phyloP scores from a whole-genome alignment of 2,329 filamentous ascomycete genomes.

The Pseudocercospora vitis region DNA sequence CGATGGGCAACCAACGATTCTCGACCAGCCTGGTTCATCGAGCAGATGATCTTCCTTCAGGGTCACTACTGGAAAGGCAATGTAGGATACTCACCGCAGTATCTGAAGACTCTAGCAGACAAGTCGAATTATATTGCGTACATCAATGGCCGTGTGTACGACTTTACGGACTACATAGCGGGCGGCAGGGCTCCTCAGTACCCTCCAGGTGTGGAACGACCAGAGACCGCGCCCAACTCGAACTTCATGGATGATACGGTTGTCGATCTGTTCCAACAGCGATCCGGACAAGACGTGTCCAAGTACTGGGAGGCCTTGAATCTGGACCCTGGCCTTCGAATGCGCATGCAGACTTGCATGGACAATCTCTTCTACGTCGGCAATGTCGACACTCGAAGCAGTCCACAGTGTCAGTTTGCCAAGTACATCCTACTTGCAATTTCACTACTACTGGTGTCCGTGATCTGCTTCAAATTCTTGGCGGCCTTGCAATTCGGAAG shows the following conservation, averaged over 20 bases:
- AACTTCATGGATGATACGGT: slow-evolving; percentile 81
- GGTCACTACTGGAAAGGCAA: slow-evolving; percentile 80
- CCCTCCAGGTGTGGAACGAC: slow-evolving; percentile 55
- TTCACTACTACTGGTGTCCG: slow-evolving; percentile 72
- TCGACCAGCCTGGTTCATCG: slow-evolving; percentile 86
- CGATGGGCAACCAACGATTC: slow-evolving; percentile 77
- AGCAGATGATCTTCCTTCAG: slow-evolving; percentile 79
- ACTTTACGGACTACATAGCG: slow-evolving; percentile 77
- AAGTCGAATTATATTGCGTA: slow-evolving; percentile 66
- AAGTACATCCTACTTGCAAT: slow-evolving; percentile 86
- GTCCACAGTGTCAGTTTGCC: slow-evolving; percentile 78
- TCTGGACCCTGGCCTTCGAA: slow-evolving; percentile 58
- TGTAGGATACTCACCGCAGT: slow-evolving; percentile 77
- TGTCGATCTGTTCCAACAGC: slow-evolving; percentile 72
- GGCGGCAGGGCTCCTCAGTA: slow-evolving; percentile 69
- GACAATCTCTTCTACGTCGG: slow-evolving; percentile 95
- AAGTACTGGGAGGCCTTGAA: slow-evolving; percentile 75
- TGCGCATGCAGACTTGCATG: slow-evolving; percentile 76
- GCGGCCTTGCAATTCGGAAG: slow-evolving; percentile 90
- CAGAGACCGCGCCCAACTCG: slow-evolving; percentile 50
- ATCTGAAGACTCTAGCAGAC: slow-evolving; percentile 65
- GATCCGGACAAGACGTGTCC: slow-evolving; percentile 75
- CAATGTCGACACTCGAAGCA: slow-evolving; percentile 87
- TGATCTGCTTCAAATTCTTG: slow-evolving; percentile 95
- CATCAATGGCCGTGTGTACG: slow-evolving; percentile 78